A percentile compares a stretch with the other conserved stretches of the same genome.
Conservation (phyloP, 2,329 filamentous ascomycete species). For the Fusarium sp. region DNA sequence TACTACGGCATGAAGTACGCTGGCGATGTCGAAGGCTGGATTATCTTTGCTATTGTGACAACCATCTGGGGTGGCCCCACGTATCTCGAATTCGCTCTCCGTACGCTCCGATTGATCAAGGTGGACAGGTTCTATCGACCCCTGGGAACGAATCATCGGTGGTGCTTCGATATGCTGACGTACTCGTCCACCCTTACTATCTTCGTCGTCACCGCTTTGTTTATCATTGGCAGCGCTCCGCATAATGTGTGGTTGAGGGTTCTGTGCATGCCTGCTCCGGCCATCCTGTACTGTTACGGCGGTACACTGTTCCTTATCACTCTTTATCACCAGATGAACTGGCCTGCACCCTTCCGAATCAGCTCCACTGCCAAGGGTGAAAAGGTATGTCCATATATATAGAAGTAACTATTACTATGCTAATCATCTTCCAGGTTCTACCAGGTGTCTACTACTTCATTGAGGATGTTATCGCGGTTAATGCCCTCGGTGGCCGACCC, state of each 20-base stretch:
- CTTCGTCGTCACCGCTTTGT: conserved; percentile 60
- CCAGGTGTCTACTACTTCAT: conserved; percentile 73
- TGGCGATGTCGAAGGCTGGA: conserved; percentile 53
- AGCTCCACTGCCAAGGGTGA: conserved; percentile 70
- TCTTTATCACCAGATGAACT: conserved; percentile 51
- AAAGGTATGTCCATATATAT: conserved; percentile 40
- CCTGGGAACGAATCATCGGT: conserved; percentile 57
- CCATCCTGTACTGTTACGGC: conserved; percentile 62
- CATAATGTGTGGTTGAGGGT: conserved; percentile 61
- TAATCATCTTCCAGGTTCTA: conserved; percentile 56
- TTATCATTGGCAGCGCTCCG: conserved; percentile 63
- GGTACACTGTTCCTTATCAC: conserved; percentile 54
- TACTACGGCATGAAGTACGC: conserved; percentile 63
- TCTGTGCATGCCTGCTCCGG: conserved; percentile 62
- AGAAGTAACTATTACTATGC: conserved; percentile 19
- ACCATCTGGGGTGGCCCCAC: conserved; percentile 67
- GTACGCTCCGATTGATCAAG: conserved; percentile 60
- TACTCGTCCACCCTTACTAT: conserved; percentile 60
- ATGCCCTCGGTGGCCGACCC: conserved; percentile 65
- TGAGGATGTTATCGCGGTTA: conserved; percentile 75
- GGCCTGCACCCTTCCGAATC: conserved; percentile 68
- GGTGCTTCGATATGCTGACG: conserved; percentile 63
- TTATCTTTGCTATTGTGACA: conserved; percentile 64
- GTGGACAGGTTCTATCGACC: conserved; percentile 63
- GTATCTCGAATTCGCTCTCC: conserved; percentile 63